Evolutionary conservation across 1,284 basidiomycete species (phyloP), one percentile per base, ranked within the genome.

Genomic region (Leccinum insolens): DNA sequence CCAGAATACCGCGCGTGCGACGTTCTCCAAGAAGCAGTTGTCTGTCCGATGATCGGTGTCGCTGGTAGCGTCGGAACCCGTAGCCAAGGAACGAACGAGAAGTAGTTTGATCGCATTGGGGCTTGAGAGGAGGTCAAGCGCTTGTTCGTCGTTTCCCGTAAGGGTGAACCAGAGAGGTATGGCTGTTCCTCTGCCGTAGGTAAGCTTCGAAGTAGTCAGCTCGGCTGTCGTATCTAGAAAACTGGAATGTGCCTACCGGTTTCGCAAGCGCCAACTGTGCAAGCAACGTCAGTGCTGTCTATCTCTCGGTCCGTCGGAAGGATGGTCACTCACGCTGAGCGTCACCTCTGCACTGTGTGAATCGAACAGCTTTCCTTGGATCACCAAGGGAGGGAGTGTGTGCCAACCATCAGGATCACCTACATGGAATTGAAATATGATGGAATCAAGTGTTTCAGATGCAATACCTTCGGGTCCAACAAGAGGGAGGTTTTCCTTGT

Each of bases 1-100:
- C 85, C 86, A 88, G 74, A 86, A 87, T 49, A 81, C 81, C 1
- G 83, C 86, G 34, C 78, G 77, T 7, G 82, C 82, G 17, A 82
- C 78, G 25, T 72, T 77, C 63, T 82, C 79, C 7, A 75, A 67
- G 75, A 89, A 86, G 57, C 80, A 80, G 67, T 83, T 85, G 74
- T 76, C 71, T 3, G 72, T 84, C 25, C 82, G 79, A 52, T 81
- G 77, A 7, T 75, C 74, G 3, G 73, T 78, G n/a, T 75, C 71
- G 34, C 80, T 79, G 22, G 79, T 82, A 2, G 85, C 84, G 65
- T 83, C 81, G 6, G 81, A 79, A 2, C 86, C 87, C 14, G 85
- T 82, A 4, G 81, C 80, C 60, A 87, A 73, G 2, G 79, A 79
- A 52, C 82, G 75, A 12, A 80, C 74, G 15, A 82, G 70, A 25